Evolutionary conservation across 164 flowering plant species (phyloP).

Genomic region (Akebia trifoliata): DNA sequence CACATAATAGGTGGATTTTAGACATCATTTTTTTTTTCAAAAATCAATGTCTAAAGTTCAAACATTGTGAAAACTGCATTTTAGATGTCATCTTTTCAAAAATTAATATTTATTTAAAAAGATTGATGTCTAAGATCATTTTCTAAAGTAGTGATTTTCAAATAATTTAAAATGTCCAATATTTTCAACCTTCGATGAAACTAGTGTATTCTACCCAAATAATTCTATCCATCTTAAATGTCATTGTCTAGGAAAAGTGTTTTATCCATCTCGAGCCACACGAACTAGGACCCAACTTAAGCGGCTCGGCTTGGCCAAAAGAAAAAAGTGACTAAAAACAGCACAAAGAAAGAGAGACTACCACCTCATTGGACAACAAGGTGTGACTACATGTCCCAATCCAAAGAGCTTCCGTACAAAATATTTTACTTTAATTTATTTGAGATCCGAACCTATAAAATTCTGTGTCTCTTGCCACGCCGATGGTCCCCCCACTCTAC

Average conservation of each 20-base stretch:
- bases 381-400: slow-evolving; percentile 5
- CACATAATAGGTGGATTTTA: no score
- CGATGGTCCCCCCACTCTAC: not conserved
- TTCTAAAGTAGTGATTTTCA: no score
- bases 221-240: no score
- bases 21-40: no score
- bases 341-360: not conserved
- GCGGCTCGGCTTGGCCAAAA: not conserved
- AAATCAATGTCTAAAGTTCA: no score
- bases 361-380: not conserved
- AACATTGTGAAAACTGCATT: no score
- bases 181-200: no score
- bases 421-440: not conserved
- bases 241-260: not conserved
- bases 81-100: no score
- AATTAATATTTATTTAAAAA: no score
- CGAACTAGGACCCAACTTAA: not conserved
- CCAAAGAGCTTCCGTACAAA: slow-evolving; percentile 3
- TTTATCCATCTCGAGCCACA: slow-evolving; percentile 9
- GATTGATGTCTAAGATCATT: no score
- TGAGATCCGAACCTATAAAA: slow-evolving; percentile 10
- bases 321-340: not conserved
- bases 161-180: not conserved
- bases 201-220: no score
- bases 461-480: not conserved